Percentiles rank a stretch among this genome's conserved stretches.
Conservation (phyloP, 2,329 filamentous ascomycete species). For the Myriosclerotinia duriaeana region DNA sequence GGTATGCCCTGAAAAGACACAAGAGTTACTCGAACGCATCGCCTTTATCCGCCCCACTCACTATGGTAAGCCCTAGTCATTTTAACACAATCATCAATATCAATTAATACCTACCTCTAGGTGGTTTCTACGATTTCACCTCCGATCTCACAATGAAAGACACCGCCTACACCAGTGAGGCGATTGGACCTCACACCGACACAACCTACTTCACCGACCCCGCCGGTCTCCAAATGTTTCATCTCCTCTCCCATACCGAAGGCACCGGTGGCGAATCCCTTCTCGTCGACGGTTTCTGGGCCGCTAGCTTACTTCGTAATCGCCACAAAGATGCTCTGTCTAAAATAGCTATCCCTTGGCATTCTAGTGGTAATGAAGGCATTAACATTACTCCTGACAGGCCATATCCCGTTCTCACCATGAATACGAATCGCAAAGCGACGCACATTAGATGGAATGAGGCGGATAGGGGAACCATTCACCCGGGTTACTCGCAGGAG, state of each 20-base stretch:
- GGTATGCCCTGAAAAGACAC: constrained; percentile 66
- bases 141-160: constrained; percentile 85
- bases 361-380: constrained; percentile 84
- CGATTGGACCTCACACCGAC: constrained; percentile 84
- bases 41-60: constrained; percentile 87
- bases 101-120: constrained; percentile 39
- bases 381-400: constrained; percentile 74
- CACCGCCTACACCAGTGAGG: constrained; percentile 77
- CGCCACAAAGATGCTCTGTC: constrained; percentile 59
- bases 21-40: constrained; percentile 75
- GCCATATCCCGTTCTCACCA: constrained; percentile 65
- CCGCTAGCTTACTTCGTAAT: constrained; percentile 58
- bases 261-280: constrained; percentile 72
- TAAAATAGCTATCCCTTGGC: constrained; percentile 63
- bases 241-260: constrained; percentile 76
- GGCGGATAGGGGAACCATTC: constrained; percentile 70
- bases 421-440: background rate
- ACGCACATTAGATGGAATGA: constrained; percentile 88
- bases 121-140: constrained; percentile 81
- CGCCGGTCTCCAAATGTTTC: constrained; percentile 86
- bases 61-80: constrained; percentile 60
- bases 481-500: constrained; percentile 12
- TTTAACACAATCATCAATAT: background rate
- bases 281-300: constrained; percentile 83
- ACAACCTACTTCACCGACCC: constrained; percentile 96